Evolutionary conservation across 2,329 filamentous ascomycete genomes (phyloP).

Genomic region (Trichoderma lentiforme): DNA sequence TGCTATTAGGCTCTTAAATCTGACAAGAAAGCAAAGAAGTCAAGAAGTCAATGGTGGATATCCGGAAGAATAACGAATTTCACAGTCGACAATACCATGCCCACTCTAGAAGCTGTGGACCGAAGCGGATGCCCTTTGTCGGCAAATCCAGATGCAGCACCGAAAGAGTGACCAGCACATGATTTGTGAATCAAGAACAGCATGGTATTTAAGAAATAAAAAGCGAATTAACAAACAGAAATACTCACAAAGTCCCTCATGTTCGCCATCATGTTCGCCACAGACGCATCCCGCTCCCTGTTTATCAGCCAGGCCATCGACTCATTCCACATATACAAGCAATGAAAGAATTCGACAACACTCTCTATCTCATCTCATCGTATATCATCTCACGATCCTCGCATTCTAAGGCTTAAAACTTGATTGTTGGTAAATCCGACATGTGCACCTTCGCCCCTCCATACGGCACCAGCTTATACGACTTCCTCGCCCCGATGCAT

Average conservation of each 20-base stretch:
- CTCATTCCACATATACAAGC: background rate
- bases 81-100: background rate
- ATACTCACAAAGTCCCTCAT: background rate
- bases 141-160: background rate
- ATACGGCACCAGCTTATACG: conserved; percentile 41
- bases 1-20: background rate
- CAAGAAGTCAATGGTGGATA: no score
- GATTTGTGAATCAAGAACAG: background rate
- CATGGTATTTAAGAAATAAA: background rate
- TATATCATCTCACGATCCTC: background rate
- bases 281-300: background rate
- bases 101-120: no score
- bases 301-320: background rate
- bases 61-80: background rate
- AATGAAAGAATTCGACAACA: background rate
- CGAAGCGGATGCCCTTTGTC: background rate
- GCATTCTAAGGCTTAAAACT: background rate
- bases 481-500: conserved; percentile 29
- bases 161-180: background rate
- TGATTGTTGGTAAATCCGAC: conserved; percentile 24
- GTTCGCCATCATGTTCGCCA: background rate
- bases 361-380: background rate
- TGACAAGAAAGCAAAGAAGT: no score
- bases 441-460: conserved; percentile 46
- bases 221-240: background rate